Evolutionary conservation across 73 alveolate genomes (phyloP).

Genomic region (Tetrahymena malaccensis): DNA sequence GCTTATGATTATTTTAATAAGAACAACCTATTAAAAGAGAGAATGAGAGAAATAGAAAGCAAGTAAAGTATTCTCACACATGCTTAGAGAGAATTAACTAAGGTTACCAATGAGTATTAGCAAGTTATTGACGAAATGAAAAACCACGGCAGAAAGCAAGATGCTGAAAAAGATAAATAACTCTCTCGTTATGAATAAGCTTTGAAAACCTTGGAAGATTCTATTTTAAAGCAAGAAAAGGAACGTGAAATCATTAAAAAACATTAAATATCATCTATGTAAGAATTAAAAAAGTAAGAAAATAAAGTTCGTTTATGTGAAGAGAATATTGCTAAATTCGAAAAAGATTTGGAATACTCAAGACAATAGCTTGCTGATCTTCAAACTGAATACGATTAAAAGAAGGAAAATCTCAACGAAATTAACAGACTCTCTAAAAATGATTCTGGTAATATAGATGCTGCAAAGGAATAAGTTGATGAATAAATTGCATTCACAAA

Average conservation of each 20-base stretch:
- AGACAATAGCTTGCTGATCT: conserved; percentile 31
- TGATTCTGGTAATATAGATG: background rate
- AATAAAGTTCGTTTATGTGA: background rate
- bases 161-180: background rate
- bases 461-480: background rate
- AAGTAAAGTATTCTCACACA: background rate
- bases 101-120: background rate
- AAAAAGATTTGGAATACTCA: background rate
- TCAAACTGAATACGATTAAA: conserved; percentile 35
- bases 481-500: conserved; percentile 8
- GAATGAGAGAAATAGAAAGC: conserved; percentile 6
- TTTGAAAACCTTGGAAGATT: background rate
- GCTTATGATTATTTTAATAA: conserved; percentile 57
- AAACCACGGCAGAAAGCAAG: background rate
- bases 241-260: background rate
- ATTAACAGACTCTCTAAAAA: conserved; percentile 25
- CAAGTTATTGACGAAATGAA: background rate
- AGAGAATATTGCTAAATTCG: conserved; percentile 6
- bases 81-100: background rate
- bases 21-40: conserved; percentile 37
- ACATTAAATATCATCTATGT: background rate
- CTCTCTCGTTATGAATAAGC: background rate
- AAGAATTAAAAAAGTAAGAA: conserved; percentile 4
- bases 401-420: conserved; percentile 33
- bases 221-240: background rate